Evolutionary conservation across 2,329 filamentous ascomycete genomes (phyloP).

Genomic region (Mollisiaceae sp.): DNA sequence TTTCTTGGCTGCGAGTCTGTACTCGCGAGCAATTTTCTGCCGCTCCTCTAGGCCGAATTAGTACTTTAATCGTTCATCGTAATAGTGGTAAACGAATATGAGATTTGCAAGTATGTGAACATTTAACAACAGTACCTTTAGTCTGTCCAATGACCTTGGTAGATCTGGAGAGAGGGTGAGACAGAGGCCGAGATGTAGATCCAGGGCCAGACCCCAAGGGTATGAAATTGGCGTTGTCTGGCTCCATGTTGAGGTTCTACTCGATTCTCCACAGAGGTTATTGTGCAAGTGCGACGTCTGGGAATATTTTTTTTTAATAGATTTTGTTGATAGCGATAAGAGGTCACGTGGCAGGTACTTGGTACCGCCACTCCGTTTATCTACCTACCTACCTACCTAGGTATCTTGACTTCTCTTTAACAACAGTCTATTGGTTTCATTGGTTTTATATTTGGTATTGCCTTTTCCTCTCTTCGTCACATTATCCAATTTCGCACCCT

Average conservation of each 20-base stretch:
- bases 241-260: not conserved
- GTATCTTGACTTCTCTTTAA: no score
- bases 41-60: constrained; percentile 30
- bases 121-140: constrained; percentile 16
- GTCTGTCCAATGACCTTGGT: constrained; percentile 22
- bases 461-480: no score
- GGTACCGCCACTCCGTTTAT: no score
- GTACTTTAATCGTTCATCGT: not conserved
- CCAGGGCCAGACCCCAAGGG: constrained; percentile 16
- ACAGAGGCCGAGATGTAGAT: constrained; percentile 5
- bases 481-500: no score
- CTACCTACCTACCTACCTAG: no score
- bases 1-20: constrained; percentile 33
- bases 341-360: not conserved
- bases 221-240: constrained; percentile 25
- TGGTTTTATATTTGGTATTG: no score
- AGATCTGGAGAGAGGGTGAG: not conserved
- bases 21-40: constrained; percentile 32
- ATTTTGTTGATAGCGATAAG: constrained; percentile 1
- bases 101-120: not conserved
- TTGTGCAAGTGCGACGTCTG: no score
- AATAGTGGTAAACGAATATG: not conserved
- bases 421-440: no score
- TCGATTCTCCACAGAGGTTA: not conserved
- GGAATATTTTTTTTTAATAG: not conserved